phyloP scores from a whole-genome alignment of 169 alveolate genomes.

The Eimeria brunetti region DNA sequence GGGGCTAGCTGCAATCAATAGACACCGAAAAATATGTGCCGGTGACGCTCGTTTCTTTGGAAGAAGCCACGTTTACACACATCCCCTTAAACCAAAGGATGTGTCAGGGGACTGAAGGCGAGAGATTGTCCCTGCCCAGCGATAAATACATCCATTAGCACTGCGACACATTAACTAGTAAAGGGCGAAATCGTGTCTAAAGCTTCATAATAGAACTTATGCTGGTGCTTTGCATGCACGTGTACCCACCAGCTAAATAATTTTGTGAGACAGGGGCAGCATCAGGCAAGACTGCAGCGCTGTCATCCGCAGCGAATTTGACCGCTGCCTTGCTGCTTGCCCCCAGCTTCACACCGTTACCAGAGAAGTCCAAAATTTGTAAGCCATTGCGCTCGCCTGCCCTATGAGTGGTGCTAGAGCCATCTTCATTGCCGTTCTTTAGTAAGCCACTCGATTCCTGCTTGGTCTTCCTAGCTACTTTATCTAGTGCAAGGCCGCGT shows the following conservation, averaged over 20 bases:
- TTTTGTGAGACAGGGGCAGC: constrained; percentile 11
- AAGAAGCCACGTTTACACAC: background rate
- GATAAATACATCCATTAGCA: background rate
- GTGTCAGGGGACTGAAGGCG: background rate
- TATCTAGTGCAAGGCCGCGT: constrained; percentile 18
- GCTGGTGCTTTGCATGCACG: background rate
- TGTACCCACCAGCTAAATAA: background rate
- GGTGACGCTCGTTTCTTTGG: background rate
- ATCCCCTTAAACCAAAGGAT: background rate
- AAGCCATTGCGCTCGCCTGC: background rate
- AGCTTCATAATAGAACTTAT: background rate
- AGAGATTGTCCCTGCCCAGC: background rate
- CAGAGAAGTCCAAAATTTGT: background rate
- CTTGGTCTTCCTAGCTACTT: background rate
- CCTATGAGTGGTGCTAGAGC: background rate
- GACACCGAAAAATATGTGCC: background rate
- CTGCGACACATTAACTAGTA: background rate
- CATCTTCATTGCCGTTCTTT: background rate
- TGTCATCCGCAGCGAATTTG: constrained; percentile 36
- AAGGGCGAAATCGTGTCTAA: background rate
- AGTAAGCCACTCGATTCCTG: background rate
- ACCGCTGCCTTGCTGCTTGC: constrained; percentile 58
- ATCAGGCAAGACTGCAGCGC: background rate
- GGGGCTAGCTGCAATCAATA: background rate
- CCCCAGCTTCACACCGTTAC: constrained; percentile 9